Evolutionary conservation across 371 early-diverging fungal genomes (phyloP), one percentile per base, ranked within the genome.

Genomic region (Basidiobolus meristosporus): DNA sequence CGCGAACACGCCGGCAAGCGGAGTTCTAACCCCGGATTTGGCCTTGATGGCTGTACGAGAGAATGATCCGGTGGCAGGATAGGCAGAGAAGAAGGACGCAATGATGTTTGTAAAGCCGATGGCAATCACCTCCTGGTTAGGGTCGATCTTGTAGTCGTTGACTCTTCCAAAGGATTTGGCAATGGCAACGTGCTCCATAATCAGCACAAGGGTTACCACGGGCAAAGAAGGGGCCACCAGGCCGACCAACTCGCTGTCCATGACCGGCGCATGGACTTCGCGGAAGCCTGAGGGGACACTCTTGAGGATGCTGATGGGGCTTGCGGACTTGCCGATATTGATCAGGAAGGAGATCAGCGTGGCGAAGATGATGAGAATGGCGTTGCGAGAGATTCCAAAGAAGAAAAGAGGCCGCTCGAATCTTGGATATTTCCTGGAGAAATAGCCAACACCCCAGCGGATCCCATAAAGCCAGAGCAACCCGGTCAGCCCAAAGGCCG

Each of bases 101-200:
- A 75, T 48, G 33, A 82, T 52, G 57, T 92, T 92, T 23, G 79
- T 69, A 16, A 80, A 44, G 7, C 90, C 90, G 21, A 90, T 63
- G 10, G 90, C 85, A 38, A 87, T 68, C 17, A 88, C 53, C 53
- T 92, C 92, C 53, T 87, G 88, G 48, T 74, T 73, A 21, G 76
- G 63, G 26, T 68, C 62, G 45, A 41, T 62, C 1, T 51, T 43
- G 37, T 67, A 67, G 45, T 36, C 21, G 11, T 36, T 36, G 19
- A 36, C 19, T 3, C 36, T 16, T 36, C 19, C 36, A 19, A 17
- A 15, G 34, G n/a, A 33, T 48, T 79, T 79, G 38, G 72, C 59
- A 37, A 90, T 75, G 5, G 88, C 82, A 47, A 85, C 70, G 50
- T 87, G 87, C 54, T 92, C 92, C 56, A 90, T 59, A 34, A 90